Evolutionary conservation across 2,329 filamentous ascomycete species (phyloP).

Genomic region (Esteya vermicola): DNA sequence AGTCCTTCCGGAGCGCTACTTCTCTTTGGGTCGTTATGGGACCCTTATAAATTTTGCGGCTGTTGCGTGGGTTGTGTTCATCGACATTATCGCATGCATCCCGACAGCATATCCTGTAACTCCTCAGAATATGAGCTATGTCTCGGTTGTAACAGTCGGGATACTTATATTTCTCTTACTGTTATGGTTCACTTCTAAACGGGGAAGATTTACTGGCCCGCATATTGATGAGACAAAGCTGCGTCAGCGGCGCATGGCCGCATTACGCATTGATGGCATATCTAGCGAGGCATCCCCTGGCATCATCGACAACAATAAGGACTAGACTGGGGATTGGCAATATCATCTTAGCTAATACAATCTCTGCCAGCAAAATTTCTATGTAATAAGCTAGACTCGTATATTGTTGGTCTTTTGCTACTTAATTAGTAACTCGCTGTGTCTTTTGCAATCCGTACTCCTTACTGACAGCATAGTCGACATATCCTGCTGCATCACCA

Average conservation of each 20-base stretch:
- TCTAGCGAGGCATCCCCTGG: neutral
- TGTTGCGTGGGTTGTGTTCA: constrained; percentile 5
- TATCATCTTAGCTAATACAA: too few relatives aligned
- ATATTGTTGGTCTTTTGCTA: too few relatives aligned
- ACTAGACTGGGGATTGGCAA: too few relatives aligned
- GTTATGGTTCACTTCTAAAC: constrained; percentile 5
- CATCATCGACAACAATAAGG: too few relatives aligned
- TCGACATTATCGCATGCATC: constrained; percentile 6
- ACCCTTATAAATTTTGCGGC: constrained; percentile 9
- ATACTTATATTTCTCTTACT: neutral
- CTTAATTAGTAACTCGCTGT: too few relatives aligned
- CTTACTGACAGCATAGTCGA: constrained; percentile 19
- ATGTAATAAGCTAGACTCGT: too few relatives aligned
- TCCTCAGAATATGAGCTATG: constrained; percentile 11
- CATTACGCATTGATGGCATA: neutral
- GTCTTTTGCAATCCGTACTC: too few relatives aligned
- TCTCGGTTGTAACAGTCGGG: constrained; percentile 3
- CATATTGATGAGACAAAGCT: constrained; percentile 5
- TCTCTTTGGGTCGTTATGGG: constrained; percentile 14
- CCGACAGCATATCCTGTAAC: constrained; percentile 9
- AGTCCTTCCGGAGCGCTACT: constrained; percentile 13
- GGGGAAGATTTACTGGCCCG: constrained; percentile 3
- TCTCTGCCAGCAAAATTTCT: too few relatives aligned
- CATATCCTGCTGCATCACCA: constrained; percentile 21
- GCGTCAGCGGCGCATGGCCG: neutral